Base-by-base conservation (phyloP, 208 protist genomes). In the Plasmodiophora brassicae region DNA sequence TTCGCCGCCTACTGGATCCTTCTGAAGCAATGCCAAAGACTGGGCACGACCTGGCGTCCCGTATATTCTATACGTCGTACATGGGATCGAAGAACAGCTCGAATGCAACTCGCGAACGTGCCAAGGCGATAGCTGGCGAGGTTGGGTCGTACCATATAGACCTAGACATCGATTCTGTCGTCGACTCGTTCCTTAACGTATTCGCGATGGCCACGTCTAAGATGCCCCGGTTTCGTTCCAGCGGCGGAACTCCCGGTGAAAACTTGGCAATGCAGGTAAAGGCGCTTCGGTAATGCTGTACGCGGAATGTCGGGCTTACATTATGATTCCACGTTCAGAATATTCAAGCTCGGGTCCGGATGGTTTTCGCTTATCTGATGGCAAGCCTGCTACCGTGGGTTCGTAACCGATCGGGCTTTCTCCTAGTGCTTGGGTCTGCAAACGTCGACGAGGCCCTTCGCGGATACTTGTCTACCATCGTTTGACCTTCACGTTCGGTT, bases 371-470 rank as follows among this genome's bases (percentile, higher is more conserved):
- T 0, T 95, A 95, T 88, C 71, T 95, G 25, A 84, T 94, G 10
- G 93, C 93, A 32, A 89, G 93, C 78, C 89, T 95, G 0, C 44
- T 94, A 25, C 91, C 92, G 14, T 94, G 91, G 92, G 65, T 86
- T n/a, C 54, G 57, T 14, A 90, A 91, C 0, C 43, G 87, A 0
- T 43, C 84, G 0, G 90, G 94, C 46, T 72, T 39, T 8, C 89
- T 95, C 0, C 87, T 96, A 1, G 94, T 96, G 0, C 89, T 96
- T 5, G 93, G 94, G 43, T 90, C 85, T 32, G 92, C 94, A 14
- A 96, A 96, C 88, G 92, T 95, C 0, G 94, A 96, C 83, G 94
- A 96, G 84, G 87, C 87, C 25, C 60, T 95, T 0, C 85, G 93
- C 28, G 93, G 91, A 43, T 95, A 95, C 88, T 84, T 93, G 46